These are phyloP conservation scores for Rhododendron ovatum DNA, from an alignment of 148 eudicot genomes.

Conservation along the genomic window DNA sequence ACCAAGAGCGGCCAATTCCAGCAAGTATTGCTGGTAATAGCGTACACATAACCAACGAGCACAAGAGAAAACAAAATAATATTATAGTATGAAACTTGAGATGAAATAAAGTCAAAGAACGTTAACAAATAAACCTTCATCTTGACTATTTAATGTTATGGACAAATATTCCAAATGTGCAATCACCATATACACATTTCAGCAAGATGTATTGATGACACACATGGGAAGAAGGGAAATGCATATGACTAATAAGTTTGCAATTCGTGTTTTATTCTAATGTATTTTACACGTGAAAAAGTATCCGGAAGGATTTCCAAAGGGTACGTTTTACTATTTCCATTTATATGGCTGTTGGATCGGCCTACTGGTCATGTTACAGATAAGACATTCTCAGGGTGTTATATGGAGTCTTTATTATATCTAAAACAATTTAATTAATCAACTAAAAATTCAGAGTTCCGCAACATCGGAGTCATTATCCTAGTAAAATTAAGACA, in stretches of 20 bases:
- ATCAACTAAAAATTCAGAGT: background rate
- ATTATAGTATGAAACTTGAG: background rate
- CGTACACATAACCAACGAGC: background rate
- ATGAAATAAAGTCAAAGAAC: background rate
- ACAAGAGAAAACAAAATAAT: background rate
- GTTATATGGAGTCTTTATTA: background rate
- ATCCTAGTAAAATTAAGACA: background rate
- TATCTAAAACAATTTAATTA: background rate
- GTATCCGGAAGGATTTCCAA: background rate
- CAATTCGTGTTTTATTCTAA: background rate
- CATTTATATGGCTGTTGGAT: background rate
- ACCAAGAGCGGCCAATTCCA: background rate
- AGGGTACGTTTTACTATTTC: background rate
- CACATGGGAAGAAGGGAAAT: background rate
- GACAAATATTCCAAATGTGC: background rate
- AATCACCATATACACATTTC: background rate
- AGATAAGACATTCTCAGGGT: background rate
- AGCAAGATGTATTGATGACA: background rate
- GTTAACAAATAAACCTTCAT: background rate
- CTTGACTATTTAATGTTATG: background rate
- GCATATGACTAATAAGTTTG: background rate
- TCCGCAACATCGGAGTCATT: background rate
- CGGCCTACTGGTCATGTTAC: background rate
- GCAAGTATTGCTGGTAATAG: background rate
- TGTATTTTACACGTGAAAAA: background rate